Evolutionary conservation across 352 stramenopile species (phyloP), one percentile per base, ranked within the genome.

Genomic region (Salisapilia sapeloensis): DNA sequence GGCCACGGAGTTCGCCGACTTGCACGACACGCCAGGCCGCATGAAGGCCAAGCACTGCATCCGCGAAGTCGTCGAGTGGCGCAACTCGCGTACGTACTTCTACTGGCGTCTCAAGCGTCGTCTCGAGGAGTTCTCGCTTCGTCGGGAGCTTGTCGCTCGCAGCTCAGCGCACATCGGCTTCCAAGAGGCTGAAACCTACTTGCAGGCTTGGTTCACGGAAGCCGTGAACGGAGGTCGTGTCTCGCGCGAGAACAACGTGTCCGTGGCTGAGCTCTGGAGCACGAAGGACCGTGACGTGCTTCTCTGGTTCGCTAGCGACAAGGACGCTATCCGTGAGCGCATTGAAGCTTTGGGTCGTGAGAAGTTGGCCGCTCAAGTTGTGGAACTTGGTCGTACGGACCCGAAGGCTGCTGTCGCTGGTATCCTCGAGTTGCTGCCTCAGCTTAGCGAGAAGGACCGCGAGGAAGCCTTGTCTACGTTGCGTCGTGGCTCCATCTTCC

Each of bases 31-130:
- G 31, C 95, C 96, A 21, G 96, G 95, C n/a, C 80, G 96, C 36
- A 99, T 99, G 96, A 93, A 97, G 60, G 92, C 94, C 25, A 97
- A 98, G 55, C 84, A 84, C 44, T 97, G 97, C 27, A 99, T 99
- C 65, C 69, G 95, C 39, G 56, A 92, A 15, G 74, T 97, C 26
- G 92, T 99, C 23, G 74, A 92, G 38, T 99, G 96, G 96, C 66
- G 59, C 24, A 51, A 95, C 43, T 79, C 93, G 19, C 82, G 96
- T 24, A 78, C 53, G 31, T 99, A 96, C 75, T 99, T 99, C 49
- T 99, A 98, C 79, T 97, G 89, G 93, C 71, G 95, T 24, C 78
- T 99, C 13, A 93, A 96, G 48, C 80, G 95, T 34, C 95, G 96
- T 35, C 66, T 99, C 13, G 87, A 82, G 6, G 94, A 99, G 56